Evolutionary conservation across 768 basidiomycete genomes (phyloP), one percentile per base, ranked within the genome.

Genomic region (Leccinellum luteum): DNA sequence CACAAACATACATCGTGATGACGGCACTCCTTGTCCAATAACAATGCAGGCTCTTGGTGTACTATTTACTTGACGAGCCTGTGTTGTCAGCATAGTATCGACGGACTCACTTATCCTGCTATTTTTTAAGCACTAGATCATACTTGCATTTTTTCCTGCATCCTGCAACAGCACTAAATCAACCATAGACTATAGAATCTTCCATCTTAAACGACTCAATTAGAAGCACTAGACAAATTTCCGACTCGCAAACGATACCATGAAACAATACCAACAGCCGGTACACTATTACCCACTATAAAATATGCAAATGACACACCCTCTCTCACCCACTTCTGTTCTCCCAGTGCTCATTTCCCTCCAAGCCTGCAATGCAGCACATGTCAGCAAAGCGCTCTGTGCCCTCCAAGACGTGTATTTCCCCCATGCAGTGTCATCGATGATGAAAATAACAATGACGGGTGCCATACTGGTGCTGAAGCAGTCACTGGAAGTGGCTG

Each of bases 321-420:
- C 52, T 1, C 57, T 61, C 35, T 45, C 81, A 10, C 85, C 85
- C 1, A 81, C 83, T 1, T 60, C 75, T 7, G 76, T 76, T 58
- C 81, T 90, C n/a, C 87, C 85, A 3, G 74, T 81, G 3, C 81
- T 90, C n/a, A 68, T 71, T 19, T 69, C 66, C 21, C 76, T 86
- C 6, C 51, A 68, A 43, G 35, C 67, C 58, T 71, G 66, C 55
- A 69, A 78, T 15, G 69, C 78, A 0, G 62, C 65, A 21, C 68
- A 73, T 14, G 68, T 88, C 32, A 60, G 67, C 23, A 60, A 66
- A 17, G 78, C 81, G 2, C 67, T 88, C 3, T 58, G 63, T 43
- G 77, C 77, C 35, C 68, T 90, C 14, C 73, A 74, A 3, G 60
- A 69, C 2, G 69, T 90, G 6, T 90, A 89, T 69, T 82, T 80